Percentiles rank a stretch among this genome's conserved stretches.
Evolutionary conservation across 257 asterid genomes (phyloP).

Genomic region (Solanum sparsipilum): DNA sequence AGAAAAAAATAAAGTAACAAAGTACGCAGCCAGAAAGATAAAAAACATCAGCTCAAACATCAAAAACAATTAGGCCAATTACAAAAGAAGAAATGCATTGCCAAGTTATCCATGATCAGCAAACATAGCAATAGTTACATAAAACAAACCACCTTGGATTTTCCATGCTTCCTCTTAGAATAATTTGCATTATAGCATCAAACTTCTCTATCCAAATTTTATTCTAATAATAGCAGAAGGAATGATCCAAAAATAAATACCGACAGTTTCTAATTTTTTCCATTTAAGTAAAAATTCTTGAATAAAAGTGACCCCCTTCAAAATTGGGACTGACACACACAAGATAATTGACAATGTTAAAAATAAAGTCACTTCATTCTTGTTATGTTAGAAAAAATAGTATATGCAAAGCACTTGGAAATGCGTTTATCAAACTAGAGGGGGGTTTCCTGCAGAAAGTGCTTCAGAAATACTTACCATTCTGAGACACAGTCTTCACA

Average conservation of each 20-base stretch:
- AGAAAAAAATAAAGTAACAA: background rate
- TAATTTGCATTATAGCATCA: background rate
- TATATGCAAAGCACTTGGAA: background rate
- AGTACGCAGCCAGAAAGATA: background rate
- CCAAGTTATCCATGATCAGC: background rate
- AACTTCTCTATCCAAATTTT: background rate
- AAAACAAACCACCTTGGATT: background rate
- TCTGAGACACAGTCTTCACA: conserved; percentile 74
- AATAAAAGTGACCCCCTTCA: background rate
- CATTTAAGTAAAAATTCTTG: background rate
- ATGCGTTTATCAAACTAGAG: background rate
- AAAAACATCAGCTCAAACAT: background rate
- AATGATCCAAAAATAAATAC: background rate
- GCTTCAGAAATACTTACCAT: conserved; percentile 26
- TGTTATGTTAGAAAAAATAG: background rate
- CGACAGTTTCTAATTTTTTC: background rate
- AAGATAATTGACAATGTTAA: background rate
- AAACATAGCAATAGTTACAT: background rate
- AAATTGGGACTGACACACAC: background rate
- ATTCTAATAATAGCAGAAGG: background rate
- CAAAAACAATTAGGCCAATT: background rate
- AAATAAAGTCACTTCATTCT: background rate
- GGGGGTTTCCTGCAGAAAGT: background rate
- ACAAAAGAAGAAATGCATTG: background rate
- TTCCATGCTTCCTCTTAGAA: background rate